A percentile compares a stretch with the other conserved stretches of the same genome.
Conservation (phyloP, 2,329 filamentous ascomycete species). For the Aspergillus brasiliensis region DNA sequence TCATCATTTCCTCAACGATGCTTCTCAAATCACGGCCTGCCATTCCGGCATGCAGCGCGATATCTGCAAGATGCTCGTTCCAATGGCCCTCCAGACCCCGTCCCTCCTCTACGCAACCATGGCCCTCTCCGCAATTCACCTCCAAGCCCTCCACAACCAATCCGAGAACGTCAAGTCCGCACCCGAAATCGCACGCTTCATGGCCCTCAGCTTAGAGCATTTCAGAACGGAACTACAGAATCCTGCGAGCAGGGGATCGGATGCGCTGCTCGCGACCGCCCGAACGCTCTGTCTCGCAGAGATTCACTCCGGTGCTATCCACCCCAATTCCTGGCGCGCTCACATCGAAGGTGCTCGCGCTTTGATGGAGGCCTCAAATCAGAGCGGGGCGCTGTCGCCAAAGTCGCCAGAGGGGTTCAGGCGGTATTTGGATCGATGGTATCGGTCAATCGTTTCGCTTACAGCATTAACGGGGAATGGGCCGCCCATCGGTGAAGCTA, state of each 20-base stretch:
- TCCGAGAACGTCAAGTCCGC: constrained; percentile 41
- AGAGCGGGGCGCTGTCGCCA: constrained; percentile 24
- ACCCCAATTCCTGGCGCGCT: constrained; percentile 45
- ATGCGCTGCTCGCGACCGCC: constrained; percentile 44
- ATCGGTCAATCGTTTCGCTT: constrained; percentile 45
- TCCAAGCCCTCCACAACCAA: constrained; percentile 39
- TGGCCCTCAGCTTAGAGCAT: constrained; percentile 45
- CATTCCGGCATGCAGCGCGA: constrained; percentile 45
- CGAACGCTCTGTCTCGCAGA: constrained; percentile 48
- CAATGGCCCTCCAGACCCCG: constrained; percentile 47
- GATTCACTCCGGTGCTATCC: constrained; percentile 44
- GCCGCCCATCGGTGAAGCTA: constrained; percentile 34
- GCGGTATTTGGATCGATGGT: constrained; percentile 44
- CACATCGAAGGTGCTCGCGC: constrained; percentile 47
- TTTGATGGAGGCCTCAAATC: constrained; percentile 33
- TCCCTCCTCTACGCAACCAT: constrained; percentile 47
- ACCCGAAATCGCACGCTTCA: constrained; percentile 41
- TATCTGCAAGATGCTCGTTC: constrained; percentile 47
- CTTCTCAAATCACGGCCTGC: constrained; percentile 45
- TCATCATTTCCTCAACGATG: constrained; percentile 46
- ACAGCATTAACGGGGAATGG: constrained; percentile 44
- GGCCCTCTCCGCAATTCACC: constrained; percentile 47
- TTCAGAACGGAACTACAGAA: constrained; percentile 44
- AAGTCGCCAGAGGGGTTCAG: constrained; percentile 36
- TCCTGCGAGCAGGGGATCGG: constrained; percentile 32